phyloP scores from a whole-genome alignment of 2,329 filamentous ascomycete species.

The Colletotrichum paranaense region DNA sequence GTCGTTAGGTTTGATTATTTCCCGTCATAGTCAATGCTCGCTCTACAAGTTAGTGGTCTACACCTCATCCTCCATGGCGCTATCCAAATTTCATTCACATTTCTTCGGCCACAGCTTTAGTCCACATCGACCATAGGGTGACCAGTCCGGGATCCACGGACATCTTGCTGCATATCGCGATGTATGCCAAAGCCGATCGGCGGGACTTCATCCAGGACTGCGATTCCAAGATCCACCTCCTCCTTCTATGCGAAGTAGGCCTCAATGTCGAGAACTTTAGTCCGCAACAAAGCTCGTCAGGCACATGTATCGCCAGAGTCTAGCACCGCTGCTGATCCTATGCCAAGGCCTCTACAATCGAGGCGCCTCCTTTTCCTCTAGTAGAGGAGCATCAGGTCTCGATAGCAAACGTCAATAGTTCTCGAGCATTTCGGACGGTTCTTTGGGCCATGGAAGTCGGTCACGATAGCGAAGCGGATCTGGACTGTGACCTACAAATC shows the following conservation, averaged over 20 bases:
- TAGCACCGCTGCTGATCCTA: not conserved
- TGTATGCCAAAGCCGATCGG: not conserved
- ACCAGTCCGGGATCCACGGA: not conserved
- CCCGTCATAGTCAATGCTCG: not conserved
- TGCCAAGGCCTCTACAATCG: not conserved
- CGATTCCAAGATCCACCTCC: not conserved
- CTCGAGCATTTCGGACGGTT: not conserved
- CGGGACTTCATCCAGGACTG: not conserved
- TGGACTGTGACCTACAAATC: slow-evolving; percentile 58
- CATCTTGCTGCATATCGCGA: not conserved
- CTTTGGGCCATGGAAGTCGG: not conserved
- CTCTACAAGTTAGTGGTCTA: not conserved
- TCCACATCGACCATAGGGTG: not conserved
- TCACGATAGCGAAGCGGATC: not conserved
- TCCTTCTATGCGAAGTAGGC: not conserved
- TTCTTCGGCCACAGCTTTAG: not conserved
- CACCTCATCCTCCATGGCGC: not conserved
- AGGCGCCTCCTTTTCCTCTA: not conserved
- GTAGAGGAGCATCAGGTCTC: not conserved
- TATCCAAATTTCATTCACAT: not conserved
- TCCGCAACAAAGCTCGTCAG: not conserved
- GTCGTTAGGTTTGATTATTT: not conserved
- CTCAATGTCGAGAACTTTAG: not conserved
- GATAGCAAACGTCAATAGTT: not conserved
- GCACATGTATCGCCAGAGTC: not conserved